phyloP scores from a whole-genome alignment of 441 rosid species.

The Gossypium gossypioides region DNA sequence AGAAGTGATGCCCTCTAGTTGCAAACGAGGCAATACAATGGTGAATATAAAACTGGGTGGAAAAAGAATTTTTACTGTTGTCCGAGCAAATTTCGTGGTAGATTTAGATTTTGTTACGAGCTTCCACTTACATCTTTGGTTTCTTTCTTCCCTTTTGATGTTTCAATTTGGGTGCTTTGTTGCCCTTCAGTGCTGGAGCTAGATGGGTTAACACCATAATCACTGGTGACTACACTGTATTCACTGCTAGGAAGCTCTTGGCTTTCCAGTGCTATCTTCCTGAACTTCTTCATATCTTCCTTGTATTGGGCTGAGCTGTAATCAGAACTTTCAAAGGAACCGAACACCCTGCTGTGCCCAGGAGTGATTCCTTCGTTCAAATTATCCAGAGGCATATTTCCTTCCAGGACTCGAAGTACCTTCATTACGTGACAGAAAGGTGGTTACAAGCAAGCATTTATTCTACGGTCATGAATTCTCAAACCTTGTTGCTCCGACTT shows the following conservation, averaged over 20 bases:
- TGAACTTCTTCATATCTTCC: constrained; percentile 42
- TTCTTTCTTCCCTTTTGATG: background rate
- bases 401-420: constrained; percentile 56
- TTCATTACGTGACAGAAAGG: constrained; percentile 15
- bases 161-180: constrained; percentile 17
- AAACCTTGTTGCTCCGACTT: background rate
- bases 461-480: background rate
- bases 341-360: constrained; percentile 33
- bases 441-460: background rate
- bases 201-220: constrained; percentile 22
- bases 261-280: constrained; percentile 38
- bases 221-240: constrained; percentile 26
- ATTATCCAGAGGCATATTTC: constrained; percentile 39
- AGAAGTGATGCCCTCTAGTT: background rate
- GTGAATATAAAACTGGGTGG: background rate
- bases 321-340: constrained; percentile 37
- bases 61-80: background rate
- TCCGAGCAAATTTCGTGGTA: background rate
- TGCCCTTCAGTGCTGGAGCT: constrained; percentile 34
- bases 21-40: background rate
- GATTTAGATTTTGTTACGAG: constrained; percentile 5
- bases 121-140: constrained; percentile 8
- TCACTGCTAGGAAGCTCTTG: constrained; percentile 38
- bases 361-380: constrained; percentile 39
- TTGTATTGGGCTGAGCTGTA: constrained; percentile 40